A percentile compares a stretch with the other conserved stretches of the same genome.
Conservation (phyloP, 495 filamentous ascomycete genomes). For the Sphaerosporella brunnea region DNA sequence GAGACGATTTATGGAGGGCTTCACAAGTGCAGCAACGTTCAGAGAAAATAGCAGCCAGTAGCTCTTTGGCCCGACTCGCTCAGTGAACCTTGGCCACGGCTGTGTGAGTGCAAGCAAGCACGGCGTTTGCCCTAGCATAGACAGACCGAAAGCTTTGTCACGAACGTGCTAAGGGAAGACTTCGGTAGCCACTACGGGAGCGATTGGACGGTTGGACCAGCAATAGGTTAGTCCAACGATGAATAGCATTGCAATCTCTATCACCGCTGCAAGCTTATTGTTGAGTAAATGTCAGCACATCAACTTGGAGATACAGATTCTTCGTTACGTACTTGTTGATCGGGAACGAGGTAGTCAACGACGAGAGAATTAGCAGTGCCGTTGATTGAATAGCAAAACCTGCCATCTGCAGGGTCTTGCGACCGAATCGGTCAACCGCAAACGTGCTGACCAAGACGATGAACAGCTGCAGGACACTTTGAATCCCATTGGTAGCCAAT, state of each 20-base stretch:
- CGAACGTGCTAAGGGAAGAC: constrained; percentile 30
- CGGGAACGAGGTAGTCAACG: constrained; percentile 27
- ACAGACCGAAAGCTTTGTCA: constrained; percentile 29
- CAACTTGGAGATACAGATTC: no score
- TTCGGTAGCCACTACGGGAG: constrained; percentile 26
- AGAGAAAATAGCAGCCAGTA: constrained; percentile 29
- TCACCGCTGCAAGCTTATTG: constrained; percentile 27
- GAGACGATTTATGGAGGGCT: background rate
- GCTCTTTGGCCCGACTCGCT: constrained; percentile 24
- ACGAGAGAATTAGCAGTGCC: constrained; percentile 26
- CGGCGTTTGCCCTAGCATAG: constrained; percentile 27
- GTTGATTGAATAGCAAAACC: constrained; percentile 27
- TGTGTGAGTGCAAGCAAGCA: constrained; percentile 28
- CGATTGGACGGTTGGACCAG: constrained; percentile 29
- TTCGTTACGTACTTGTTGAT: constrained; percentile 14
- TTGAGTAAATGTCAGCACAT: no score
- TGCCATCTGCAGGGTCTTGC: constrained; percentile 25
- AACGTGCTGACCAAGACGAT: constrained; percentile 30
- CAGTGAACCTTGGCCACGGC: constrained; percentile 28
- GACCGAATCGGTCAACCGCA: constrained; percentile 28
- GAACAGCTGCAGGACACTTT: constrained; percentile 27
- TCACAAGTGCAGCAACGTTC: constrained; percentile 27
- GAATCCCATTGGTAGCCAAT: constrained; percentile 28
- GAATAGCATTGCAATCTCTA: constrained; percentile 29
- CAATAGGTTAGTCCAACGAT: constrained; percentile 29